Evolutionary conservation across 176 grass and related monocot genomes (phyloP).

Genomic region (Eleusine coracana): DNA sequence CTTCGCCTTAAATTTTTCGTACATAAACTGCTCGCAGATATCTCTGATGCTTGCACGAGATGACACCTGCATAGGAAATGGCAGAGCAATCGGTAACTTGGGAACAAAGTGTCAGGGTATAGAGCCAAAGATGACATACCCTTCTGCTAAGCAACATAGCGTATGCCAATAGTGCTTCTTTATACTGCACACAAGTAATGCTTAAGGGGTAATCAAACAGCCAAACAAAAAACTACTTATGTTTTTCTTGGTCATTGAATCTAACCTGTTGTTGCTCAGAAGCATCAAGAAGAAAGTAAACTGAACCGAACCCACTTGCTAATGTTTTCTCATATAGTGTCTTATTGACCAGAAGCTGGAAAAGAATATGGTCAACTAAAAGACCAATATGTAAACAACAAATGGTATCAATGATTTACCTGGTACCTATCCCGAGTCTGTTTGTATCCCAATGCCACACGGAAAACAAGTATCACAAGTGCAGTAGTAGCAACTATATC

Average conservation of each 20-base stretch:
- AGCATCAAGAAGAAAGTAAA: slow-evolving; percentile 97
- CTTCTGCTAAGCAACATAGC: slow-evolving; percentile 69
- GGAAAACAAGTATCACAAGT: slow-evolving; percentile 70
- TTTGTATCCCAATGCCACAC: slow-evolving; percentile 88
- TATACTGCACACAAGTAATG: slow-evolving; percentile 60
- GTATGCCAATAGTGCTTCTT: slow-evolving; percentile 91
- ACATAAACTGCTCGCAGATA: slow-evolving; percentile 71
- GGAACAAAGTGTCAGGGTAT: neutral
- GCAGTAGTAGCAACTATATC: slow-evolving; percentile 76
- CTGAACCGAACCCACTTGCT: slow-evolving; percentile 93
- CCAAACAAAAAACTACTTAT: neutral
- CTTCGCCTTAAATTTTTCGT: slow-evolving; percentile 79
- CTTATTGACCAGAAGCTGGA: slow-evolving; percentile 94
- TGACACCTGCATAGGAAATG: slow-evolving; percentile 46
- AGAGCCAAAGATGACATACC: slow-evolving; percentile 44
- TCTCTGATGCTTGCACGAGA: slow-evolving; percentile 66
- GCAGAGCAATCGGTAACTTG: neutral
- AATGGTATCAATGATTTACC: slow-evolving; percentile 40
- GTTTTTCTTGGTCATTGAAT: neutral
- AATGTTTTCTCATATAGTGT: slow-evolving; percentile 92
- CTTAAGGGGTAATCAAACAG: slow-evolving; percentile 6
- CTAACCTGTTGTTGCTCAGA: slow-evolving; percentile 96
- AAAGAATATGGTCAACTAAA: slow-evolving; percentile 25
- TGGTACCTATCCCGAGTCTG: slow-evolving; percentile 93
- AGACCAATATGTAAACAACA: slow-evolving; percentile 6